A percentile compares a stretch with the other conserved stretches of the same genome.
Conservation (phyloP, 2,329 filamentous ascomycete species). For the Venturia asperata region DNA sequence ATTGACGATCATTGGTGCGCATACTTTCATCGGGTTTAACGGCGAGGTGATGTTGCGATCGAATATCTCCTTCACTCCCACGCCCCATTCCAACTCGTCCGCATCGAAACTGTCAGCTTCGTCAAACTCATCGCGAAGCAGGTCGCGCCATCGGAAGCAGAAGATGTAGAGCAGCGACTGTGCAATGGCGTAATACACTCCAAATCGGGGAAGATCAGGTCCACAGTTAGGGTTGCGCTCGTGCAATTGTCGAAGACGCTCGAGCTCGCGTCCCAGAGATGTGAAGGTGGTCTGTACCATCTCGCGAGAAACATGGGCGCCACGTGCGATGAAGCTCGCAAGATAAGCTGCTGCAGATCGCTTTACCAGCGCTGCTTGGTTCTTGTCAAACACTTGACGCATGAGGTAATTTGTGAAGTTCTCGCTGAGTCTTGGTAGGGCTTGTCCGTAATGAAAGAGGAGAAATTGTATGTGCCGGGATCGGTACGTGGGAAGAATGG, state of each 20-base stretch:
- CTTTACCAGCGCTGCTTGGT: constrained; percentile 62
- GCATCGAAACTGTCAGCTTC: constrained; percentile 30
- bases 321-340: constrained; percentile 87
- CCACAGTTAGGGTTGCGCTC: constrained; percentile 60
- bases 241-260: constrained; percentile 64
- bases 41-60: constrained; percentile 66
- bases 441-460: constrained; percentile 90
- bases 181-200: constrained; percentile 78
- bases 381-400: constrained; percentile 62
- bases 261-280: constrained; percentile 69
- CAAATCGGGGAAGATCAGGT: constrained; percentile 77
- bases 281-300: constrained; percentile 78
- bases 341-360: constrained; percentile 88
- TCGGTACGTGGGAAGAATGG: constrained; percentile 83
- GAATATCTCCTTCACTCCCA: constrained; percentile 65
- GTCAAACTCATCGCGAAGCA: constrained; percentile 48
- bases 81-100: constrained; percentile 63
- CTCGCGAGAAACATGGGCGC: constrained; percentile 67
- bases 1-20: constrained; percentile 79
- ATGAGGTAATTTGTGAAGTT: constrained; percentile 75
- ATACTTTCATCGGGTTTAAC: constrained; percentile 92
- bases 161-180: constrained; percentile 91
- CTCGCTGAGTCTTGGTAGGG: constrained; percentile 68
- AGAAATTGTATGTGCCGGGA: constrained; percentile 93
- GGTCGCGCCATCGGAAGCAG: constrained; percentile 94